Evolutionary conservation across 306 rosid genomes (phyloP).

Genomic region (Ormosia emarginata): DNA sequence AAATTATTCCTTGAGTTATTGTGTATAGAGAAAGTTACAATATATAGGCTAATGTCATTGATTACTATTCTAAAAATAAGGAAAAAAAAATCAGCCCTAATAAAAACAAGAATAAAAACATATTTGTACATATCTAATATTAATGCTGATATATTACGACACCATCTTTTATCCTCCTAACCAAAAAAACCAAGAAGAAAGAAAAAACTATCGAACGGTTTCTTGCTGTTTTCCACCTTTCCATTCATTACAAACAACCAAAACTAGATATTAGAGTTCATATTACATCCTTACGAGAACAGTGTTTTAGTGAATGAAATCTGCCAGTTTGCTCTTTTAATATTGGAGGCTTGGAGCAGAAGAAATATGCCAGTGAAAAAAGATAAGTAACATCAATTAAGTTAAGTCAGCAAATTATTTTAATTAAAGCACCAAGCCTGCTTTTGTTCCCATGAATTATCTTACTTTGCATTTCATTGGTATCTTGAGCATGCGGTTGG

Average conservation of each 20-base stretch:
- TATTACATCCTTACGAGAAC: neutral
- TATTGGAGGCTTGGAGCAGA: neutral
- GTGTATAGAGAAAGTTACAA: too few relatives aligned
- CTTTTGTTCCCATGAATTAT: neutral
- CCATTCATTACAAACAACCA: neutral
- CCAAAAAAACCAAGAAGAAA: neutral
- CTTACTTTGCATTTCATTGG: neutral
- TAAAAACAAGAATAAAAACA: too few relatives aligned
- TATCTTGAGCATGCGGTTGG: neutral
- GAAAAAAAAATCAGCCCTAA: too few relatives aligned
- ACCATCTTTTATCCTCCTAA: neutral
- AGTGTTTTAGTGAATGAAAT: slow-evolving; percentile 9
- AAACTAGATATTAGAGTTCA: neutral
- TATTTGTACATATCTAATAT: too few relatives aligned
- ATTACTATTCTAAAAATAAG: too few relatives aligned
- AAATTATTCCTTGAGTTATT: too few relatives aligned
- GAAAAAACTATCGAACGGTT: neutral
- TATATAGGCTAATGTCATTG: too few relatives aligned
- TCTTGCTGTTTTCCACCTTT: neutral
- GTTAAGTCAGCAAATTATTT: neutral
- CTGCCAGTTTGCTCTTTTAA: neutral
- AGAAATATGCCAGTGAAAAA: neutral
- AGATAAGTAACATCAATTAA: neutral
- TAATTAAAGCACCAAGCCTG: slow-evolving; percentile 7
- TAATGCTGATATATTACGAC: too few relatives aligned